Percentiles rank a stretch among this genome's conserved stretches.
Evolutionary conservation across 2,329 filamentous ascomycete genomes (phyloP).

Genomic region (Mycosphaerella sp.): DNA sequence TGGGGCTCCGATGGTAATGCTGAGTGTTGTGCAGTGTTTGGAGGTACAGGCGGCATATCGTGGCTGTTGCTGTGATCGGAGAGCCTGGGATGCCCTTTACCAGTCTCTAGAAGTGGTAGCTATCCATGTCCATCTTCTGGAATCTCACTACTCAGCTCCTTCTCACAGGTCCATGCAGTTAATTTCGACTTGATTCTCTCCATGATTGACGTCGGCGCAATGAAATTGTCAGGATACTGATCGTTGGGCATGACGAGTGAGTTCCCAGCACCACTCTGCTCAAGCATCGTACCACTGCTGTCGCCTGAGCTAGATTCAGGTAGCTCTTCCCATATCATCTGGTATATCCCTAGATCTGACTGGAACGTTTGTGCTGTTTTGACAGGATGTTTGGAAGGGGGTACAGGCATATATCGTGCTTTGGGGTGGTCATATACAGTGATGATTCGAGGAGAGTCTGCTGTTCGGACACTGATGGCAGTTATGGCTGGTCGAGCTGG

Average conservation of each 20-base stretch:
- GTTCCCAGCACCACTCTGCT: background rate
- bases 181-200: slow-evolving; percentile 26
- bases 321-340: slow-evolving; percentile 27
- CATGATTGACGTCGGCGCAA: slow-evolving; percentile 15
- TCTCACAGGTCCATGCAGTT: slow-evolving; percentile 25
- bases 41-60: slow-evolving; percentile 23
- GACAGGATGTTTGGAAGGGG: slow-evolving; percentile 1
- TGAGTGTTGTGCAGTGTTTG: slow-evolving; percentile 25
- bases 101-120: slow-evolving; percentile 13
- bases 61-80: slow-evolving; percentile 10
- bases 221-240: background rate
- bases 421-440: slow-evolving; percentile 19
- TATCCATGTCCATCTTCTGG: slow-evolving; percentile 10
- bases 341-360: slow-evolving; percentile 22
- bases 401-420: background rate
- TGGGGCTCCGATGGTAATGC: slow-evolving; percentile 18
- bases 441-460: slow-evolving; percentile 18
- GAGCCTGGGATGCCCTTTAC: background rate
- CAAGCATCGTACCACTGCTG: slow-evolving; percentile 12
- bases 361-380: slow-evolving; percentile 25
- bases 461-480: slow-evolving; percentile 20
- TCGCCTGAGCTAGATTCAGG: slow-evolving; percentile 10
- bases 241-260: background rate
- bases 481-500: slow-evolving; percentile 22
- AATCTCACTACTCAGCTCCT: slow-evolving; percentile 9